These are phyloP conservation scores for Sporothrix pseudoabietina DNA, from an alignment of 2,329 filamentous ascomycete genomes.

Conservation along the genomic window DNA sequence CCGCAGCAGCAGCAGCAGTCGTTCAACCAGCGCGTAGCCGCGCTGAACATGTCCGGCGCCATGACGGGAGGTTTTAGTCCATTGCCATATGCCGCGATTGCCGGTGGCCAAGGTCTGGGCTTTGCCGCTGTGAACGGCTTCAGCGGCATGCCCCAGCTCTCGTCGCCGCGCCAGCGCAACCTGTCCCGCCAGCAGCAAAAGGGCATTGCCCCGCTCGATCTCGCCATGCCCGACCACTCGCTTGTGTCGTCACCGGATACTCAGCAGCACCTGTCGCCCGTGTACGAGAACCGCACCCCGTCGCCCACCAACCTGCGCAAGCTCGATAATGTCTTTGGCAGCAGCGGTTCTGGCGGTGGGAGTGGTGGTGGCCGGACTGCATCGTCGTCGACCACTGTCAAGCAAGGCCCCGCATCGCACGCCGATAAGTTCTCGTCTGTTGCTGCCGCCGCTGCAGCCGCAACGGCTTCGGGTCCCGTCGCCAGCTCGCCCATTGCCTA, in stretches of 20 bases:
- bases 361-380: neutral
- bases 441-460: neutral
- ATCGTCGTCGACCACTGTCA: neutral
- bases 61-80: constrained; percentile 35
- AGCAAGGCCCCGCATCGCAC: constrained; percentile 26
- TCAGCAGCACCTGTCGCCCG: constrained; percentile 65
- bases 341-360: neutral
- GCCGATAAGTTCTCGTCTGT: constrained; percentile 25
- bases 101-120: constrained; percentile 38
- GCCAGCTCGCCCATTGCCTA: constrained; percentile 11
- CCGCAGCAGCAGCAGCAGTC: constrained; percentile 35
- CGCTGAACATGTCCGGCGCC: constrained; percentile 36
- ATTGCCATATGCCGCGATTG: constrained; percentile 37
- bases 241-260: constrained; percentile 46
- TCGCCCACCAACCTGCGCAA: constrained; percentile 65
- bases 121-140: constrained; percentile 14
- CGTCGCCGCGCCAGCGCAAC: constrained; percentile 43
- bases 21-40: constrained; percentile 41
- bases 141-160: constrained; percentile 35
- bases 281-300: constrained; percentile 71
- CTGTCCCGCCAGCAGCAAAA: constrained; percentile 51
- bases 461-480: constrained; percentile 2
- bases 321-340: constrained; percentile 38
- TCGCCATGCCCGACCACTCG: constrained; percentile 53
- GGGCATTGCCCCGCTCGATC: constrained; percentile 58